Evolutionary conservation across 1,284 basidiomycete genomes (phyloP).

Genomic region (Trichosporon sp.): DNA sequence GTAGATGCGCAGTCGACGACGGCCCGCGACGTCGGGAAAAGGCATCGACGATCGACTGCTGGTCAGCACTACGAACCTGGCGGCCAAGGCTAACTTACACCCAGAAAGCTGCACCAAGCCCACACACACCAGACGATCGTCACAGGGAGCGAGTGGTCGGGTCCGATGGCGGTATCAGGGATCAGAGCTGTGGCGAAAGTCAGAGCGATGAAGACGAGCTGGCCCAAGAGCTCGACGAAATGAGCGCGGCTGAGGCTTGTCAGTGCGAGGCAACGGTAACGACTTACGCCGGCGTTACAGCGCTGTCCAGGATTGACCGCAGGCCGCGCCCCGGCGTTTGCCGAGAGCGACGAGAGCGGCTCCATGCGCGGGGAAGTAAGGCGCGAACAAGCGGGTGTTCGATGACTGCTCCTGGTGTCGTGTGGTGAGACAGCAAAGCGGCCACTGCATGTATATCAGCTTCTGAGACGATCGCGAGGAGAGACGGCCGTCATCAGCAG

Average conservation of each 20-base stretch:
- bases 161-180: slow-evolving; percentile 29
- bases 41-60: slow-evolving; percentile 29
- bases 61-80: slow-evolving; percentile 6
- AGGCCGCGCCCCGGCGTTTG: slow-evolving; percentile 20
- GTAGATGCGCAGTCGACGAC: slow-evolving; percentile 24
- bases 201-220: slow-evolving; percentile 30
- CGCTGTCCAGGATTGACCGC: slow-evolving; percentile 25
- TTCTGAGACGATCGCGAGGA: background rate
- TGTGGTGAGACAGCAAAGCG: slow-evolving; percentile 32
- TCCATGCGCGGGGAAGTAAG: slow-evolving; percentile 31
- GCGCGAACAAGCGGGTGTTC: slow-evolving; percentile 33
- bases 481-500: background rate
- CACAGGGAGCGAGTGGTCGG: slow-evolving; percentile 25
- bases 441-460: slow-evolving; percentile 27
- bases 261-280: background rate
- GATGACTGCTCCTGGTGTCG: slow-evolving; percentile 32
- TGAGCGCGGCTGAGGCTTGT: slow-evolving; percentile 28
- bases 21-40: slow-evolving; percentile 27
- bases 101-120: slow-evolving; percentile 28
- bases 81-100: slow-evolving; percentile 16
- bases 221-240: slow-evolving; percentile 29
- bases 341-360: slow-evolving; percentile 22
- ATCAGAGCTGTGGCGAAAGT: slow-evolving; percentile 32
- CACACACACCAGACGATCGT: slow-evolving; percentile 32
- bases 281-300: slow-evolving; percentile 31